Evolutionary conservation across 441 rosid species (phyloP), one percentile per base, ranked within the genome.

Genomic region (Pelargonium cotyledonis): DNA sequence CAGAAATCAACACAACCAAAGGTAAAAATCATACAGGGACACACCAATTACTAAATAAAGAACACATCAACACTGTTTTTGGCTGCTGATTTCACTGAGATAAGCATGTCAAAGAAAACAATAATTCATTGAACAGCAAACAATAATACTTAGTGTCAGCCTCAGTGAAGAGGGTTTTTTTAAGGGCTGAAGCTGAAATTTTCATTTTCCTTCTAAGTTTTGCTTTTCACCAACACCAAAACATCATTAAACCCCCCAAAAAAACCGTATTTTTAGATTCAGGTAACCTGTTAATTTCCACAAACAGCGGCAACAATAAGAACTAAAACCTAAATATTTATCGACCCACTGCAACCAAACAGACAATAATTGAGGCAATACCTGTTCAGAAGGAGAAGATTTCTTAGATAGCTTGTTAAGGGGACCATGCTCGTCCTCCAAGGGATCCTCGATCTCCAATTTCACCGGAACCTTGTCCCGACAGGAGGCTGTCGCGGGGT

Each of bases 371-470:
- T 40, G 60, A 15, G 2, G 6, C 7, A 6, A 55, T 15, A 55
- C 23, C 61, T 55, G 23, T 16, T 7, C 10, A 53, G 21, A 0
- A 26, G 8, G n/a, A 12, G 47, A 23, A 19, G 6, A 7, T 7
- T 2, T 21, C 41, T 72, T 82, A 60, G 76, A 66, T 63, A 86
- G 77, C 66, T 75, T 82, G 11, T 67, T 76, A 29, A 73, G 77
- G 0, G 82, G 78, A 55, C 73, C 65, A 57, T 75, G 76, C 18
- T 73, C 82, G 49, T 80, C 76, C 47, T 75, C 76, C 5, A 76
- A 68, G 1, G 76, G 70, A 10, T 74, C 81, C 19, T 77, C 79
- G 1, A 76, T 31, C 63, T 79, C 85, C n/a, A 78, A 65, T 76
- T 82, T 85, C 60, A 79, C 80, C 0, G 67, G 31, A 49, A 72